Conservation (phyloP, 1,284 basidiomycete species). For the Chondrostereum purpureum region DNA sequence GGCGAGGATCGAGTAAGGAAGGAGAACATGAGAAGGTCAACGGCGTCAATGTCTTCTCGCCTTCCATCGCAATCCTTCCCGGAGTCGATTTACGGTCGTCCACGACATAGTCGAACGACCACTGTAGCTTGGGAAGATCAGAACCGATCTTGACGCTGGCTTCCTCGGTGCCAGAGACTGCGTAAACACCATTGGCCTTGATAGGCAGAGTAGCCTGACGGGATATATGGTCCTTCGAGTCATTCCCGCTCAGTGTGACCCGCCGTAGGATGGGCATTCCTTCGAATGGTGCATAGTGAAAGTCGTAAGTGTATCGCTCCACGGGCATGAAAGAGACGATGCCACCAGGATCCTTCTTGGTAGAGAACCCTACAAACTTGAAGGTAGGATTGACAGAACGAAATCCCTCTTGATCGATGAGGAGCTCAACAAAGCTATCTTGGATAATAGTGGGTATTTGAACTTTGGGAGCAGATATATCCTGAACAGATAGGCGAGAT, state of each 20-base stretch:
- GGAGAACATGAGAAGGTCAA: conserved; percentile 71
- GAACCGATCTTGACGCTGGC: conserved; percentile 16
- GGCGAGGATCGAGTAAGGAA: conserved; percentile 50
- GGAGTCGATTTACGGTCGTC: conserved; percentile 42
- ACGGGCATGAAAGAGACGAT: conserved; percentile 61
- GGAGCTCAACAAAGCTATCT: conserved; percentile 49
- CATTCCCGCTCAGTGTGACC: conserved; percentile 56
- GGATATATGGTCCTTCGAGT: conserved; percentile 64
- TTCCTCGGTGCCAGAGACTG: conserved; percentile 57
- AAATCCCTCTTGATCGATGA: conserved; percentile 78
- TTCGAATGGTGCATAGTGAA: conserved; percentile 69
- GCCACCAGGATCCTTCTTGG: conserved; percentile 23
- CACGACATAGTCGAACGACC: conserved; percentile 76
- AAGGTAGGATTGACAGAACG: conserved; percentile 54
- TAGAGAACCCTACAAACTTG: conserved; percentile 45
- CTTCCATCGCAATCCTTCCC: conserved; percentile 38
- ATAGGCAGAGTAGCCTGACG: conserved; percentile 62
- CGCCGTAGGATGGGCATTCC: conserved; percentile 59
- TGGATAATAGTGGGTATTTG: conserved; percentile 37
- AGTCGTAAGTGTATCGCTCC: conserved; percentile 50
- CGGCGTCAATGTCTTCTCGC: conserved; percentile 67
- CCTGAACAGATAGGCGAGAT: no score
- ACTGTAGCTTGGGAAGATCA: conserved; percentile 40
- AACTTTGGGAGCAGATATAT: no score
- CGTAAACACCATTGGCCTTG: conserved; percentile 67